Evolutionary conservation across 2,329 filamentous ascomycete genomes (phyloP), one percentile per base, ranked within the genome.

Genomic region (Penicillium decumbens): DNA sequence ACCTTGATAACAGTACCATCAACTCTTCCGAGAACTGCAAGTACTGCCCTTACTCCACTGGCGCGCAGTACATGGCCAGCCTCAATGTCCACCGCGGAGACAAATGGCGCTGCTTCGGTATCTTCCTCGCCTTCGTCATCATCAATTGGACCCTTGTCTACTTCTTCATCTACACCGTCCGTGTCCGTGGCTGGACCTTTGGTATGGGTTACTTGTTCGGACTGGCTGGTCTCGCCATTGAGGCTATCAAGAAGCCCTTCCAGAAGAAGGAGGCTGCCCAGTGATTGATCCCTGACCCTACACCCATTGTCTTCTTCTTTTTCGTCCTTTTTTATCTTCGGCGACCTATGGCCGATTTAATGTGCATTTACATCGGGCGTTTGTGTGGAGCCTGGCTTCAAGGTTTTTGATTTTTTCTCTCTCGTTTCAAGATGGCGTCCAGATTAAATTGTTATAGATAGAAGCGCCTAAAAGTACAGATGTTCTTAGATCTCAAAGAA

Each of bases 111-210:
- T 75, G 84, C 65, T 86, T 89, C 58, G 87, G 84, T 6, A 83
- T 89, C 52, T 88, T 89, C 72, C 58, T 88, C 7, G 82, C 80
- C 1, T 90, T 89, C 65, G 81, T 80, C 45, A 71, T 86, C 12
- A 83, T 80, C 43, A 89, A 89, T 62, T 89, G 83, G 82, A 71
- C 77, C 35, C 67, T 89, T 46, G 84, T 89, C 1, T 88, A 87
- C 65, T 88, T 89, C 70, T 89, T 90, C 63, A 82, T 89, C 49
- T 90, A 85, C 69, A 85, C 81, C 2, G 83, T 88, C 6, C 77
- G 87, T 15, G 80, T 89, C 47, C 78, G 77, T 55, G 80, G 83
- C 6, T 89, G 85, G 84, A 80, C 71, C 20, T 89, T 89, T 67
- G 87, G 85, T 0, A 75, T 89, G 50, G 80, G 80, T 0, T 71